phyloP scores from a whole-genome alignment of 371 early-diverging fungal species.

The Mucor sp. region DNA sequence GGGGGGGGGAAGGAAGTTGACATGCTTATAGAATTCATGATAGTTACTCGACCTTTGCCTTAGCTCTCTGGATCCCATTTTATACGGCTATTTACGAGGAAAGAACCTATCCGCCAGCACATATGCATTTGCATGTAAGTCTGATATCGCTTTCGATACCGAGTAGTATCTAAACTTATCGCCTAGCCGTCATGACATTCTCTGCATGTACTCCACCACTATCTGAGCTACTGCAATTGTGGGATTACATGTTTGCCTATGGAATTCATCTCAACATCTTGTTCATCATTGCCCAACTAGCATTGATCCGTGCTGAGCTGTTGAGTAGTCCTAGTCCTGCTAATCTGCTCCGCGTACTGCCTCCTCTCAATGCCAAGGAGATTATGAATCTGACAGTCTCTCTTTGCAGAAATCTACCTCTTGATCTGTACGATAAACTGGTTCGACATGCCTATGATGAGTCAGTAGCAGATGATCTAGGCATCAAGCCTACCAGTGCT shows the following conservation, averaged over 20 bases:
- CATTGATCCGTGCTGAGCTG: constrained; percentile 75
- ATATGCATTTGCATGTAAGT: constrained; percentile 89
- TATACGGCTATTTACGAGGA: constrained; percentile 72
- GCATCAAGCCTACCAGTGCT: constrained; percentile 20
- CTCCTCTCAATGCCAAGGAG: constrained; percentile 71
- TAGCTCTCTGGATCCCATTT: constrained; percentile 69
- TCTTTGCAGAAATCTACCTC: constrained; percentile 66
- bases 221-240: constrained; percentile 77
- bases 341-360: constrained; percentile 77
- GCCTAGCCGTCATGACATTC: constrained; percentile 86
- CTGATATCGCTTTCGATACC: neutral
- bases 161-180: neutral
- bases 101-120: constrained; percentile 78
- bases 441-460: constrained; percentile 82
- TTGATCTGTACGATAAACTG: constrained; percentile 72
- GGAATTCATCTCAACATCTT: constrained; percentile 92
- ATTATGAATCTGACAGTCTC: constrained; percentile 66
- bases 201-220: constrained; percentile 90
- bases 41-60: constrained; percentile 86
- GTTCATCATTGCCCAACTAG: constrained; percentile 83
- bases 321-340: constrained; percentile 73
- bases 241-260: constrained; percentile 92
- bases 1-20: neutral
- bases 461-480: constrained; percentile 46
- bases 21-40: neutral